Conservation (phyloP, 139 green algal species). For the Coccomyxa sp. region DNA sequence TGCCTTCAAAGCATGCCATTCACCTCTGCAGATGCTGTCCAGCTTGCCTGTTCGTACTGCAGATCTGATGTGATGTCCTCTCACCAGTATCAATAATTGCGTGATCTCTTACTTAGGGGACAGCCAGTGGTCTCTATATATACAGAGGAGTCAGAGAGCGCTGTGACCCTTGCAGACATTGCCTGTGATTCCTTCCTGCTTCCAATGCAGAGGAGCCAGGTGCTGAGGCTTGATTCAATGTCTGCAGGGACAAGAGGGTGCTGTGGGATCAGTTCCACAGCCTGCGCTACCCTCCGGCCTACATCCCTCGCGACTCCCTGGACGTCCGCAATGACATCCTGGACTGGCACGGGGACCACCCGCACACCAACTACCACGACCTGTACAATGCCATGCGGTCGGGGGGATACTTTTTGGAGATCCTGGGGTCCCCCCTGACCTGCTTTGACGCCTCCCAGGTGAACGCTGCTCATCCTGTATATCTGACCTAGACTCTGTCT, state of each 20-base stretch:
- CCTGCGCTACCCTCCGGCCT: constrained; percentile 93
- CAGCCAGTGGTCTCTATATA: too few relatives aligned
- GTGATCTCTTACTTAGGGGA: too few relatives aligned
- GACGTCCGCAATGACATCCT: constrained; percentile 81
- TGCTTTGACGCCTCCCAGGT: constrained; percentile 86
- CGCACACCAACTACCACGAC: constrained; percentile 94
- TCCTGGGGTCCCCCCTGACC: constrained; percentile 84
- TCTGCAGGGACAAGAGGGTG: constrained; percentile 60
- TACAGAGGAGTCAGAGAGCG: too few relatives aligned
- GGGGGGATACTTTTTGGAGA: constrained; percentile 75
- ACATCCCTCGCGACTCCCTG: constrained; percentile 91
- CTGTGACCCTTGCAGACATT: too few relatives aligned
- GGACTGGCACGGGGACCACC: constrained; percentile 99
- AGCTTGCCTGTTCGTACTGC: too few relatives aligned
- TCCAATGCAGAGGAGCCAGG: too few relatives aligned
- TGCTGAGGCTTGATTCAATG: too few relatives aligned
- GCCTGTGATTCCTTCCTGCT: too few relatives aligned
- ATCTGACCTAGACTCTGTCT: too few relatives aligned
- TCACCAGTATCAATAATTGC: too few relatives aligned
- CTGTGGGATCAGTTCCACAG: constrained; percentile 97
- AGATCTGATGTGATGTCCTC: not conserved
- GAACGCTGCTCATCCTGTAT: not conserved
- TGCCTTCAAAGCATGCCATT: too few relatives aligned
- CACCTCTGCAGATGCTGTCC: too few relatives aligned
- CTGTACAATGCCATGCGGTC: constrained; percentile 73